Evolutionary conservation across 1,284 basidiomycete species (phyloP).

Genomic region (Malassezia arunalokei): DNA sequence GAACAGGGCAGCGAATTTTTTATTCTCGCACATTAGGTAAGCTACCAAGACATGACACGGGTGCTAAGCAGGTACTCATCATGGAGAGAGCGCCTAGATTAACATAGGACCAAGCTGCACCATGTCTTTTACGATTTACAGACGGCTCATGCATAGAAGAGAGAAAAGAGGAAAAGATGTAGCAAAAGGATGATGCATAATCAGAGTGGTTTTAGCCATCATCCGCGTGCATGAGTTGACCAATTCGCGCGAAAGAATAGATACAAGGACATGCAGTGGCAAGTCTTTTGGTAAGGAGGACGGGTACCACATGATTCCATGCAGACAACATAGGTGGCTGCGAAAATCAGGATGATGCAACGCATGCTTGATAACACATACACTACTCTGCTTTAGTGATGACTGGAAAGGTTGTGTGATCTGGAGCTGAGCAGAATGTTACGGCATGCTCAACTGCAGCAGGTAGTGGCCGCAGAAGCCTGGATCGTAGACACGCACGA

Average conservation of each 20-base stretch:
- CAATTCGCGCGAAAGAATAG: no score
- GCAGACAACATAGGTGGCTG: no score
- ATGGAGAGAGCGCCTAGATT: not conserved
- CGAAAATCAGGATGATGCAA: not conserved
- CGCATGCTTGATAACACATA: not conserved
- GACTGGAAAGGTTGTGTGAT: not conserved
- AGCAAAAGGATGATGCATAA: not conserved
- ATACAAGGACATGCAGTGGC: no score
- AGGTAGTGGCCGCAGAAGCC: constrained; percentile 10
- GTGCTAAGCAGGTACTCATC: not conserved
- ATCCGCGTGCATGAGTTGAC: not conserved
- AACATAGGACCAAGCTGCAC: not conserved
- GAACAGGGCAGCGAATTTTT: not conserved
- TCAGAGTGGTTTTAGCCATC: not conserved
- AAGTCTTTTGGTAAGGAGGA: no score
- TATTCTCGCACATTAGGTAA: no score
- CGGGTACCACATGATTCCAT: no score
- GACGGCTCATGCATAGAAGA: not conserved
- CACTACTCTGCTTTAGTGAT: not conserved
- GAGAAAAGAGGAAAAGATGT: no score
- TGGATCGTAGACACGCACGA: not conserved
- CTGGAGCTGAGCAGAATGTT: not conserved
- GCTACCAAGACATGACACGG: no score
- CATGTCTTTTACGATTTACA: not conserved
- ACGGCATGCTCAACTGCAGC: constrained; percentile 2